phyloP scores from a whole-genome alignment of 2,329 filamentous ascomycete genomes.

The Pseudocercospora macadamiae region DNA sequence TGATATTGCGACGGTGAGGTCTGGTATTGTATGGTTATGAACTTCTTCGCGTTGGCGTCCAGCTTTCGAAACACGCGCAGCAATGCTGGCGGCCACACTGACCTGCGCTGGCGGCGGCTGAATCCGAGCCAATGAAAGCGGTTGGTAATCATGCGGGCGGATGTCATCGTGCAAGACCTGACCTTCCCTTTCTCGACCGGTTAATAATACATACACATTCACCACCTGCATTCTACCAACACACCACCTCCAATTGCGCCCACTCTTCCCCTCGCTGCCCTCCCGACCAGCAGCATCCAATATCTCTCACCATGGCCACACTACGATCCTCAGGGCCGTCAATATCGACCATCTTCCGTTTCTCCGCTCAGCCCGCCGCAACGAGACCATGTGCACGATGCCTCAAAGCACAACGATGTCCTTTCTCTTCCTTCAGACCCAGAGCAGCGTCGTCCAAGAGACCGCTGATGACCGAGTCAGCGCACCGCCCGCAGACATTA shows the following conservation, averaged over 20 bases:
- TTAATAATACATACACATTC: no score
- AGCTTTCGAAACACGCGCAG: no score
- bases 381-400: slow-evolving; percentile 47
- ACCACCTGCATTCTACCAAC: background rate
- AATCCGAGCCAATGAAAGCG: no score
- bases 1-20: no score
- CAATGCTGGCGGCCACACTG: no score
- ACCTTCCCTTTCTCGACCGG: no score
- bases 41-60: no score
- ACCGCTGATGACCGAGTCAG: slow-evolving; percentile 67
- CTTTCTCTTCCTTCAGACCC: slow-evolving; percentile 47
- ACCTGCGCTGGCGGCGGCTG: no score
- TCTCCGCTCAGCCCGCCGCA: slow-evolving; percentile 37
- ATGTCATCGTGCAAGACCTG: slow-evolving; percentile 3
- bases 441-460: slow-evolving; percentile 57
- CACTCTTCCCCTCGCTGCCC: slow-evolving; percentile 4
- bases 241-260: background rate
- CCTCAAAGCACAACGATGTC: slow-evolving; percentile 43
- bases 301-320: slow-evolving; percentile 33
- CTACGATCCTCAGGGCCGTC: slow-evolving; percentile 33
- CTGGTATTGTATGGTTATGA: no score
- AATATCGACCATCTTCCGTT: slow-evolving; percentile 40
- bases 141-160: no score
- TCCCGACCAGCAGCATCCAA: background rate
- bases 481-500: slow-evolving; percentile 64